Conservation (phyloP, 371 early-diverging fungal species). For the Saksenaea oblongispora region DNA sequence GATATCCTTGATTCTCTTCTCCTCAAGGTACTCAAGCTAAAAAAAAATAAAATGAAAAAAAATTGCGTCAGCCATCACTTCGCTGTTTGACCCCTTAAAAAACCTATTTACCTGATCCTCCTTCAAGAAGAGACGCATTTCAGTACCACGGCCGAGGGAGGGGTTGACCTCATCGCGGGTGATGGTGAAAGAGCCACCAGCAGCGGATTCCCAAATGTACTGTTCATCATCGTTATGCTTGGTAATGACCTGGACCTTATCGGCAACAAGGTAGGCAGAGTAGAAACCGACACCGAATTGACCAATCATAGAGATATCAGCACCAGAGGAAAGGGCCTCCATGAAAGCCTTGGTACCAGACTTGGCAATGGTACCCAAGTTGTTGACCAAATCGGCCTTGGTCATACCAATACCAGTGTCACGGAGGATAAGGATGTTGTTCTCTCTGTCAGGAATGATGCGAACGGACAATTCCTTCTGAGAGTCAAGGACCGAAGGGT, state of each 20-base stretch:
- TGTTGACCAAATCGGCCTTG: constrained; percentile 76
- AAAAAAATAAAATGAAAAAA: constrained; percentile 2
- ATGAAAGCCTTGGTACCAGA: constrained; percentile 64
- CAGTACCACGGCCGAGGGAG: constrained; percentile 72
- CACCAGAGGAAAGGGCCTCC: constrained; percentile 51
- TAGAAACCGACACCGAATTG: constrained; percentile 97
- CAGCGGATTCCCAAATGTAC: constrained; percentile 78
- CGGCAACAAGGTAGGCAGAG: constrained; percentile 82
- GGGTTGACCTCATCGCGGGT: constrained; percentile 71
- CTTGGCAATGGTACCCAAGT: constrained; percentile 89
- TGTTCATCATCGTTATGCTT: constrained; percentile 76
- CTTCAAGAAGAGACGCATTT: constrained; percentile 79
- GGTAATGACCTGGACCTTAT: constrained; percentile 81
- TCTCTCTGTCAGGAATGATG: constrained; percentile 61
- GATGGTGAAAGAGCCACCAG: constrained; percentile 73
- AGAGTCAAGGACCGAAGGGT: constrained; percentile 53
- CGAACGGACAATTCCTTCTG: constrained; percentile 64
- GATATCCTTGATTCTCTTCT: constrained; percentile 59
- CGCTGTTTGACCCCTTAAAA: constrained; percentile 24
- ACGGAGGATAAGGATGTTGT: constrained; percentile 66
- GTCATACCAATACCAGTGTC: constrained; percentile 95
- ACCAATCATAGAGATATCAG: constrained; percentile 77
- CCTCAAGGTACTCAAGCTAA: constrained; percentile 58
- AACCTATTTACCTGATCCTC: constrained; percentile 68
- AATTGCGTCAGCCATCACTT: neutral